These are phyloP conservation scores for Pseudogymnoascus sp. DNA, from an alignment of 2,329 filamentous ascomycete species.

Conservation along the genomic window DNA sequence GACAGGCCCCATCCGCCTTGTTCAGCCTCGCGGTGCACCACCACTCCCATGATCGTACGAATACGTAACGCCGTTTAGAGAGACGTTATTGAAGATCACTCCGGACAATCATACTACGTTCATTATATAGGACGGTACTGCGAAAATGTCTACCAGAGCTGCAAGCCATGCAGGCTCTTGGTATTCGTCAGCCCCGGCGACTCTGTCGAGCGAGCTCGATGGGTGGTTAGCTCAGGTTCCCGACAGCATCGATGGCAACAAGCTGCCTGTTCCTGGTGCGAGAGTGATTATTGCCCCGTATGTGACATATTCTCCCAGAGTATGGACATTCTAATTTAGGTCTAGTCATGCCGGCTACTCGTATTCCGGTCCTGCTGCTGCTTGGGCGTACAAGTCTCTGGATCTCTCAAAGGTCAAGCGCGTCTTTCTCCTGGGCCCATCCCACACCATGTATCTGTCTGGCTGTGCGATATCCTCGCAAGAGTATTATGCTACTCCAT, in stretches of 20 bases:
- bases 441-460: slow-evolving; percentile 74
- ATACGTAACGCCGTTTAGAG: not conserved
- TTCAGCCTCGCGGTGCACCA: slow-evolving; percentile 1
- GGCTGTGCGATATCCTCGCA: slow-evolving; percentile 71
- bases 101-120: slow-evolving; percentile 1
- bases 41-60: not conserved
- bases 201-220: slow-evolving; percentile 64
- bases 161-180: slow-evolving; percentile 80
- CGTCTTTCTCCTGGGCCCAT: slow-evolving; percentile 86
- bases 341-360: slow-evolving; percentile 83
- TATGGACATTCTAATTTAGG: slow-evolving; percentile 16
- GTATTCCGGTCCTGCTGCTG: slow-evolving; percentile 86
- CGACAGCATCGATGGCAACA: slow-evolving; percentile 47
- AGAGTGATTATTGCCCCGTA: slow-evolving; percentile 90
- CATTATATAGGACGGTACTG: not conserved
- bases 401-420: slow-evolving; percentile 77
- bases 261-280: slow-evolving; percentile 63
- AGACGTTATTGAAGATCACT: not conserved
- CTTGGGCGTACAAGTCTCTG: slow-evolving; percentile 86
- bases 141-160: slow-evolving; percentile 35
- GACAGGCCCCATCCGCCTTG: not conserved
- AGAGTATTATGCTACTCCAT: slow-evolving; percentile 62
- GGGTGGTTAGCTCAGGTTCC: slow-evolving; percentile 67
- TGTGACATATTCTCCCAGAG: slow-evolving; percentile 30
- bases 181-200: slow-evolving; percentile 59